Base-by-base conservation (phyloP, 495 filamentous ascomycete genomes). In the Lepidopterella palustris region DNA sequence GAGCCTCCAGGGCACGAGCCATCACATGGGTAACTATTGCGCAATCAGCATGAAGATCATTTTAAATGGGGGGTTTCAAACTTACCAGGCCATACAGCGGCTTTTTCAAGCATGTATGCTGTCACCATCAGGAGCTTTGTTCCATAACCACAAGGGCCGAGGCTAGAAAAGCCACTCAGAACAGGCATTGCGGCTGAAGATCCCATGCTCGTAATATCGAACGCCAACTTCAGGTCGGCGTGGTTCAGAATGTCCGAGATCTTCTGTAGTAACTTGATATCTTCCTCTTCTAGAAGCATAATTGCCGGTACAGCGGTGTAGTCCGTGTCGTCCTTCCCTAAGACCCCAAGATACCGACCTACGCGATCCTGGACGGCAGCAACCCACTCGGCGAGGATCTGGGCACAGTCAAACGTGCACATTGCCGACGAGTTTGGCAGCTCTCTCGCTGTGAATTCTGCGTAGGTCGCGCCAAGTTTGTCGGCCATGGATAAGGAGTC, bases 331-430 rank as follows among this genome's bases (percentile, higher is more conserved):
- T 95, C 89, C 45, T 83, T 85, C 25, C 93, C 91, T 18, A 98
- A 80, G 6, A 96, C 81, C 2, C 93, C 93, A 6, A 97, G 73
- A 66, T 89, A 95, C 2, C 85, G 82, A 0, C 92, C 95, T 49
- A 97, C 89, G 9, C 93, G 87, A 71, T 97, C 91, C 72, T 98
- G 93, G 9, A 98, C 86, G 0, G 92, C 96, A 13, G 88, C 87
- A 42, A 95, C 82, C 93, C 93, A 98, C 72, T 98, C 93, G 0
- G 93, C 92, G 24, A 98, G 84, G 0, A 98, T 90, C 68, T 96
- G 90, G n/a, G 91, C 88, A 66, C 93, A 97, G 67, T 98, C 93
- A 70, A 96, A 95, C 11, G 87, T 82, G 71, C 92, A 97, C 81
- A 98, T 86, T 5, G 89, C 89, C 13, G 90, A 92, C 63, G 95